Conservation (phyloP, 2,329 filamentous ascomycete species). For the Lachnellula suecica region DNA sequence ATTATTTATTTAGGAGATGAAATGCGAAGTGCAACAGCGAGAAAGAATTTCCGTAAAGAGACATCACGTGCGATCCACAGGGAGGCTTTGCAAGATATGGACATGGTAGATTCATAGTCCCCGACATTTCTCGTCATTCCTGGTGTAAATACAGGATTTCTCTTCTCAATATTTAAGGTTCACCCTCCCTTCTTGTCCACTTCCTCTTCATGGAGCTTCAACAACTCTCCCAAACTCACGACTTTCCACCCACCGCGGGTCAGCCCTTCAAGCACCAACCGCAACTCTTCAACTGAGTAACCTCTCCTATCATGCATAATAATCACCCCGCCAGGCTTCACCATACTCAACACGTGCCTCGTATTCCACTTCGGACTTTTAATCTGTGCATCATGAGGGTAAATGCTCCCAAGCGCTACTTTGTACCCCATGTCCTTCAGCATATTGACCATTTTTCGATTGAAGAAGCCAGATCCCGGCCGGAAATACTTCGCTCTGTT, state of each 20-base stretch:
- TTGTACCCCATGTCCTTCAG: constrained; percentile 63
- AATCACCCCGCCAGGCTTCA: constrained; percentile 73
- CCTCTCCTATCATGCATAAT: constrained; percentile 81
- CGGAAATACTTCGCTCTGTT: constrained; percentile 64
- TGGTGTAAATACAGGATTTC: too few relatives aligned
- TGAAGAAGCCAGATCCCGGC: constrained; percentile 84
- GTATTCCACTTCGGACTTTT: constrained; percentile 68
- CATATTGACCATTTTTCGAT: constrained; percentile 62
- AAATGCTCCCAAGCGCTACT: constrained; percentile 79
- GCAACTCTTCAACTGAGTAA: constrained; percentile 84
- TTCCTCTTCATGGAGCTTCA: constrained; percentile 37
- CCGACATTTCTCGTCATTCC: too few relatives aligned
- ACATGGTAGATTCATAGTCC: too few relatives aligned
- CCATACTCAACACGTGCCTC: constrained; percentile 77
- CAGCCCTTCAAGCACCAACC: constrained; percentile 69
- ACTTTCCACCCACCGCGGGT: constrained; percentile 67
- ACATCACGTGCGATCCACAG: too few relatives aligned
- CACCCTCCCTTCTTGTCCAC: constrained; percentile 9
- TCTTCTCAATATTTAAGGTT: too few relatives aligned
- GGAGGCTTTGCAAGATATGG: too few relatives aligned
- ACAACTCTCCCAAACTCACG: constrained; percentile 68
- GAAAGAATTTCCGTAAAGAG: too few relatives aligned
- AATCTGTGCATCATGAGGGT: constrained; percentile 91
- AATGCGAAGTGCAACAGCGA: too few relatives aligned
- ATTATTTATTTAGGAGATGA: too few relatives aligned